Evolutionary conservation across 1,284 basidiomycete species (phyloP).

Genomic region (Ceratobasidium sp.): DNA sequence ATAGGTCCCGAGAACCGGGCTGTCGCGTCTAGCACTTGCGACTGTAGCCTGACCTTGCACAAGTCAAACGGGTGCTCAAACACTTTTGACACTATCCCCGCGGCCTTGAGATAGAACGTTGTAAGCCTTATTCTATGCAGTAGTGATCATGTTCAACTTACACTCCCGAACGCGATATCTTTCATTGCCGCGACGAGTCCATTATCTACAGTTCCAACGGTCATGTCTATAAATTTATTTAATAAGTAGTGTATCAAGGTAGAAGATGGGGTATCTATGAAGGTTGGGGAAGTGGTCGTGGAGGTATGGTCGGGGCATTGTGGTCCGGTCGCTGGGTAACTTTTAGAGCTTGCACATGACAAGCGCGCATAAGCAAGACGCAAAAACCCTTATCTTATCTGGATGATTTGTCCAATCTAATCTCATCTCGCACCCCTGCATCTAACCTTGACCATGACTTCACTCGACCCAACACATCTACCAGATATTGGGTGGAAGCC

Average conservation of each 20-base stretch:
- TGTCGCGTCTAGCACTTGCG: slow-evolving; percentile 80
- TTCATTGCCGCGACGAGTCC: slow-evolving; percentile 52
- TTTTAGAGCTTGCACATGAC: slow-evolving; percentile 18
- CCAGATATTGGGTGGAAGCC: slow-evolving; percentile 43
- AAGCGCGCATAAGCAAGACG: slow-evolving; percentile 31
- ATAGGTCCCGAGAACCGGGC: slow-evolving; percentile 81
- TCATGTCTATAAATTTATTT: slow-evolving; percentile 36
- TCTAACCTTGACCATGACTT: slow-evolving; percentile 44
- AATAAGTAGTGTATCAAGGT: slow-evolving; percentile 12
- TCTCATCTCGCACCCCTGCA: background rate
- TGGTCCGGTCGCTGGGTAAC: slow-evolving; percentile 11
- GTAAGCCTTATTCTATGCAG: slow-evolving; percentile 32
- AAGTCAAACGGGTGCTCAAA: slow-evolving; percentile 91
- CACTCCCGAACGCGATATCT: slow-evolving; percentile 63
- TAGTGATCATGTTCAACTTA: slow-evolving; percentile 46
- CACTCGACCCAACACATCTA: slow-evolving; percentile 47
- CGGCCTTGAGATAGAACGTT: slow-evolving; percentile 61
- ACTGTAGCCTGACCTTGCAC: slow-evolving; percentile 85
- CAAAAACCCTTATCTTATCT: slow-evolving; percentile 30
- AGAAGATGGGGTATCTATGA: slow-evolving; percentile 3
- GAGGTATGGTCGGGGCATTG: slow-evolving; percentile 2
- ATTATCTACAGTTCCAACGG: slow-evolving; percentile 14
- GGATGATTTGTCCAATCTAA: slow-evolving; percentile 15
- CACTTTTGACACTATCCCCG: slow-evolving; percentile 85
- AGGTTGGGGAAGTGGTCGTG: background rate